Evolutionary conservation across 2,329 filamentous ascomycete genomes (phyloP).

Genomic region (Triangularia verruculosa): DNA sequence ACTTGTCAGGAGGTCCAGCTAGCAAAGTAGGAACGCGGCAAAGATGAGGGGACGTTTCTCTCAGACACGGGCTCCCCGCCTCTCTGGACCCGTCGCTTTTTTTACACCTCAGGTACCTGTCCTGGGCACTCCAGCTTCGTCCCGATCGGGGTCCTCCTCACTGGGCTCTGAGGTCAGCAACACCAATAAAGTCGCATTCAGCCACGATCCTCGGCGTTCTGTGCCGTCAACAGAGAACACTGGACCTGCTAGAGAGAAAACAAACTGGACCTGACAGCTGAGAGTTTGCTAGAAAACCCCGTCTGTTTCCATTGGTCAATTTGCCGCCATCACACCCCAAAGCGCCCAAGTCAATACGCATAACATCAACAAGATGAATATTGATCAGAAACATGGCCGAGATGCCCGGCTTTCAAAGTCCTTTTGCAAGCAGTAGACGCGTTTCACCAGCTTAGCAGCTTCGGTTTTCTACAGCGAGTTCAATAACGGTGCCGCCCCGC

Average conservation of each 20-base stretch:
- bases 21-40: not conserved
- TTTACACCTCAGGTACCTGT: not conserved
- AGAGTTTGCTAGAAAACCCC: not conserved
- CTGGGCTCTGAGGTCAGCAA: constrained; percentile 8
- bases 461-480: not conserved
- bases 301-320: not conserved
- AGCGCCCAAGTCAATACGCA: not conserved
- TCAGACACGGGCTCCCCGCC: constrained; percentile 1
- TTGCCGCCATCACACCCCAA: not conserved
- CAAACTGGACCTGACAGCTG: not conserved
- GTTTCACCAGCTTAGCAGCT: not conserved
- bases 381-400: not conserved
- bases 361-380: not conserved
- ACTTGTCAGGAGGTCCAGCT: not conserved
- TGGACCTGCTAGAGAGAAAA: not conserved
- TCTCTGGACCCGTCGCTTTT: constrained; percentile 3
- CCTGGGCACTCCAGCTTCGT: constrained; percentile 3
- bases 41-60: constrained; percentile 1
- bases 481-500: not conserved
- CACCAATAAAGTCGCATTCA: constrained; percentile 5
- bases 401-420: not conserved
- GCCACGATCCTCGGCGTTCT: constrained; percentile 9
- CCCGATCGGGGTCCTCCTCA: not conserved
- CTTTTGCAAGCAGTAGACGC: not conserved
- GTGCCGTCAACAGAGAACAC: constrained; percentile 1